Evolutionary conservation across 129 eudicot species (phyloP), one percentile per base, ranked within the genome.

Genomic region (Artemisia tridentata): DNA sequence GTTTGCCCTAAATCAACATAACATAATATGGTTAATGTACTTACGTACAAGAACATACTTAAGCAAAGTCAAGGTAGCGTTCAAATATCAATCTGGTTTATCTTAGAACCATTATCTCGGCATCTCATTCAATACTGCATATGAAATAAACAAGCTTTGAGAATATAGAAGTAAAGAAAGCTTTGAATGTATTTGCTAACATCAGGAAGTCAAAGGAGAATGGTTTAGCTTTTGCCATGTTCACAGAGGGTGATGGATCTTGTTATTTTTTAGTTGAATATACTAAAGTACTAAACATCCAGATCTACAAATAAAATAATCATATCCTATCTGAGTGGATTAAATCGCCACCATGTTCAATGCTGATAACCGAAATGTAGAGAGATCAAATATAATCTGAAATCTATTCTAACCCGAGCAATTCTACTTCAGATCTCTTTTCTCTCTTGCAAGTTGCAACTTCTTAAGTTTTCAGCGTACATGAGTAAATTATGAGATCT

Each of bases 1-100:
- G 95, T 67, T 95, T 49, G 67, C 84, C 78, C 98, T 92, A 69
- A 48, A 59, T 23, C 31, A 73, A 56, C 11, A 53, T 53, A 73
- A 65, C 11, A n/a, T 11, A 20, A 65, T 17, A 56, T 75, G 2
- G 45, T 38, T 38, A 38, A 38, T 38, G 45, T 38, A 38, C 45
- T 38, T 7, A 38, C 2, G 45, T 38, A 38, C 11, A 38, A 38
- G 41, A 6, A 34, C 1, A 34, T 7, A 38, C 45, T 38, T 38
- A 7, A 38, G 45, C 45, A 38, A 7, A 38, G 45, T 38, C 10
- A 38, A 38, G 10, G 45, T 38, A 38, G 45, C 45, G 2, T 38
- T 38, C 45, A 38, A 38, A 8, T 38, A 38, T 38, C 45, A 38
- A 38, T 38, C 45, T 38, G 45, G 45, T 38, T 38, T 38, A 38